Percentiles rank a stretch among this genome's conserved stretches.
Evolutionary conservation across 1,139 yeast species (phyloP).

Genomic region (Candida sp.): DNA sequence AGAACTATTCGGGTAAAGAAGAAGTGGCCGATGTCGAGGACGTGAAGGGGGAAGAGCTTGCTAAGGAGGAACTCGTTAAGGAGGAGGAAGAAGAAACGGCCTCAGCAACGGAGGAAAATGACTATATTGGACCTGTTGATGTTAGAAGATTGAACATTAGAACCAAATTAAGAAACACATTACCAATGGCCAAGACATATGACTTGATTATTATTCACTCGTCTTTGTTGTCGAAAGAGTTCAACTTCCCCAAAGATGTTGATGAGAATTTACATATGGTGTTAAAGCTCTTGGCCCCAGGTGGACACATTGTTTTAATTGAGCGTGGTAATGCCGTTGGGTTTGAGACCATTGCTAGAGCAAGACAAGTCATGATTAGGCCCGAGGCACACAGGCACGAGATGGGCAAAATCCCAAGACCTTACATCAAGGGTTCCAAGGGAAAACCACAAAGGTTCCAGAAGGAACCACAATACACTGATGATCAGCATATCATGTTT

Average conservation of each 20-base stretch:
- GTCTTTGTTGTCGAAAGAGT: slow-evolving; percentile 66
- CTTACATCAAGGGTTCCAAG: slow-evolving; percentile 61
- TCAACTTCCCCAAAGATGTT: slow-evolving; percentile 70
- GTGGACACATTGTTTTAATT: slow-evolving; percentile 76
- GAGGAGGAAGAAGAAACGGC: slow-evolving; percentile 20
- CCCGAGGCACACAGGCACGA: slow-evolving; percentile 70
- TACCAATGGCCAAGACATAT: slow-evolving; percentile 56
- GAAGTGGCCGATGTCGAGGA: slow-evolving; percentile 8
- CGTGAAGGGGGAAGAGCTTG: slow-evolving; percentile 16
- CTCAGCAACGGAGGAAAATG: slow-evolving; percentile 26
- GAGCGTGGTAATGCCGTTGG: slow-evolving; percentile 94
- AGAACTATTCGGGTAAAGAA: slow-evolving; percentile 30
- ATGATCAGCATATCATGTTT: slow-evolving; percentile 35
- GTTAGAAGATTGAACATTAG: slow-evolving; percentile 55
- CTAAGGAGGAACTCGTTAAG: slow-evolving; percentile 16
- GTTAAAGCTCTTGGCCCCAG: slow-evolving; percentile 67
- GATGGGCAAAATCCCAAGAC: slow-evolving; percentile 71
- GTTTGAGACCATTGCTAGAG: slow-evolving; percentile 87
- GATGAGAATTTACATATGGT: slow-evolving; percentile 71
- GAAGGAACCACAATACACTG: slow-evolving; percentile 39
- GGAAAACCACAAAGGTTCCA: slow-evolving; percentile 39
- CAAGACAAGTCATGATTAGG: slow-evolving; percentile 85
- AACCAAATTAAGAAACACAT: slow-evolving; percentile 54
- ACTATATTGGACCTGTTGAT: slow-evolving; percentile 61
- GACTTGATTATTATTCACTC: slow-evolving; percentile 89